Percentiles rank a stretch among this genome's conserved stretches.
Evolutionary conservation across 768 basidiomycete genomes (phyloP).

Genomic region (Clathrus columnatus): DNA sequence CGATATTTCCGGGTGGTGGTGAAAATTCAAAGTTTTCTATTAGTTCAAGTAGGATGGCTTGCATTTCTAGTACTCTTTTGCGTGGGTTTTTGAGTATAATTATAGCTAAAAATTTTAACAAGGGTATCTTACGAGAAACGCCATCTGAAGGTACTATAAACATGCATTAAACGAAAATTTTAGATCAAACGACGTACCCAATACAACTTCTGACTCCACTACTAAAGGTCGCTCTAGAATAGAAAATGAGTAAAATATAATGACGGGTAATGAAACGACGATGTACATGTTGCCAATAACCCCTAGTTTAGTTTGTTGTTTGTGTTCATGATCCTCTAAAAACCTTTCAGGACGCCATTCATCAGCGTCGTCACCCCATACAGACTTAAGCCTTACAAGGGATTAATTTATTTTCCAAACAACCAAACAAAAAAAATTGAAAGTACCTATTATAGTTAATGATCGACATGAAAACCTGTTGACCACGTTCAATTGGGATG

Average conservation of each 20-base stretch:
- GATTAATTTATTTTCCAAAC: not conserved
- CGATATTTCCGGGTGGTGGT: slow-evolving; percentile 22
- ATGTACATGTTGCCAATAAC: slow-evolving; percentile 16
- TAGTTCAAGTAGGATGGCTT: slow-evolving; percentile 26
- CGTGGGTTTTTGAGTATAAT: not conserved
- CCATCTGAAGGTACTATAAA: slow-evolving; percentile 15
- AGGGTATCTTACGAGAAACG: slow-evolving; percentile 22
- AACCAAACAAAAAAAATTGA: not conserved
- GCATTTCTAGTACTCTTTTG: slow-evolving; percentile 25
- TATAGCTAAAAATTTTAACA: not conserved
- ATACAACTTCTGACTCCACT: slow-evolving; percentile 2
- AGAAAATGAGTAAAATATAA: not conserved
- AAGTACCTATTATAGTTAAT: slow-evolving; percentile 23
- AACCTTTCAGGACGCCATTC: no score
- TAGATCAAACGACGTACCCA: not conserved
- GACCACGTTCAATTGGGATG: slow-evolving; percentile 23
- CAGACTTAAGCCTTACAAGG: slow-evolving; percentile 16
- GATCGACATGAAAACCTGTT: slow-evolving; percentile 11
- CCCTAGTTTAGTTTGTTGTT: slow-evolving; percentile 16
- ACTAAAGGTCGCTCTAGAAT: not conserved
- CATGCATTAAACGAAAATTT: not conserved
- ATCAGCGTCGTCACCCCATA: no score
- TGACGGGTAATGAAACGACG: not conserved
- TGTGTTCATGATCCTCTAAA: no score
- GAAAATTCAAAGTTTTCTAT: slow-evolving; percentile 27